phyloP scores from a whole-genome alignment of 2,329 filamentous ascomycete species.

The Zasmidium cellare region DNA sequence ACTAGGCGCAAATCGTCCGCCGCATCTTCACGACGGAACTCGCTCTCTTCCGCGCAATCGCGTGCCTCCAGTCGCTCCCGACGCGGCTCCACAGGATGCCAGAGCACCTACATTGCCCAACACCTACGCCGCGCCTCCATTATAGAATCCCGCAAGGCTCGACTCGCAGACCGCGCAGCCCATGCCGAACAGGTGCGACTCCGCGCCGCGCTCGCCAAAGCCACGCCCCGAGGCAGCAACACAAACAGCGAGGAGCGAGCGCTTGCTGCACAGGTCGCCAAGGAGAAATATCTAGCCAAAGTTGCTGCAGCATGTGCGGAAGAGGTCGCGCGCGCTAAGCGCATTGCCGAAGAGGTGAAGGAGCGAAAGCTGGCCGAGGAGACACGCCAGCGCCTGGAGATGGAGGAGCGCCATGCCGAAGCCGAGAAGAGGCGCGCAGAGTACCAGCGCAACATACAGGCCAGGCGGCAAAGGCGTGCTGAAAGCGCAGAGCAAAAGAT shows the following conservation, averaged over 20 bases:
- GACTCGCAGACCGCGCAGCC: slow-evolving; percentile 75
- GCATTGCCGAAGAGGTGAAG: slow-evolving; percentile 78
- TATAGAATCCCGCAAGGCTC: slow-evolving; percentile 75
- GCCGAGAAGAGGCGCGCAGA: slow-evolving; percentile 68
- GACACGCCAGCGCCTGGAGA: slow-evolving; percentile 67
- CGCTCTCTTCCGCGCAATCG: slow-evolving; percentile 71
- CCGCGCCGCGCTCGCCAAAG: slow-evolving; percentile 72
- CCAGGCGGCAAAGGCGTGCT: slow-evolving; percentile 43
- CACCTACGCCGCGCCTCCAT: slow-evolving; percentile 78
- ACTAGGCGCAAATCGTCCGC: slow-evolving; percentile 72
- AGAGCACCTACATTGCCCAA: slow-evolving; percentile 76
- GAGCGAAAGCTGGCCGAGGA: slow-evolving; percentile 76
- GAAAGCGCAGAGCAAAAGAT: slow-evolving; percentile 52
- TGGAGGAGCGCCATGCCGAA: slow-evolving; percentile 78
- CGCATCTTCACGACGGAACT: slow-evolving; percentile 76
- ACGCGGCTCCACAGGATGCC: slow-evolving; percentile 46
- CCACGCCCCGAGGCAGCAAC: slow-evolving; percentile 58
- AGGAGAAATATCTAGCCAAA: slow-evolving; percentile 78
- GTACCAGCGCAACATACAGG: slow-evolving; percentile 51
- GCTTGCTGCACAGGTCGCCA: slow-evolving; percentile 72
- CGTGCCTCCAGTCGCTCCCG: slow-evolving; percentile 64
- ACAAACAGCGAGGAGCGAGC: slow-evolving; percentile 73
- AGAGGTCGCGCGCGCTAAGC: slow-evolving; percentile 79
- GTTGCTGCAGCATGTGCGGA: slow-evolving; percentile 80
- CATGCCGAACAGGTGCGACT: slow-evolving; percentile 82